phyloP scores from a whole-genome alignment of 1,139 yeast genomes.

The Candida sp. region DNA sequence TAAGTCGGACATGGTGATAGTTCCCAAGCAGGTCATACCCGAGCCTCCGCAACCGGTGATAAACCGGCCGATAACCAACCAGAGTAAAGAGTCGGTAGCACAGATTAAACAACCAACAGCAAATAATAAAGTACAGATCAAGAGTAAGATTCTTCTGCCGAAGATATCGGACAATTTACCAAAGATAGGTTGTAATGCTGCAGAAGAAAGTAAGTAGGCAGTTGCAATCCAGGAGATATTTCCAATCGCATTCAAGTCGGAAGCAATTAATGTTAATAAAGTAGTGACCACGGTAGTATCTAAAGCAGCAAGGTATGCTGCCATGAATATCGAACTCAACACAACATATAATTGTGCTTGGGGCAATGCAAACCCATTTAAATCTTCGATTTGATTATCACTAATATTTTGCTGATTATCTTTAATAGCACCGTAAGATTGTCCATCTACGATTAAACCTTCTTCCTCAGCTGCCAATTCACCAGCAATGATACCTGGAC shows the following conservation, averaged over 20 bases:
- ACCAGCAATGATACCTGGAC: constrained; percentile 47
- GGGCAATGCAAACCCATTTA: constrained; percentile 31
- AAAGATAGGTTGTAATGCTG: constrained; percentile 65
- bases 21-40: constrained; percentile 48
- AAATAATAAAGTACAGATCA: constrained; percentile 34
- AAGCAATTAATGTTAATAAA: constrained; percentile 38
- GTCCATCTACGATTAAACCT: constrained; percentile 11
- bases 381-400: constrained; percentile 13
- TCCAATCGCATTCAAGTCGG: constrained; percentile 37
- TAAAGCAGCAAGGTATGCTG: constrained; percentile 40
- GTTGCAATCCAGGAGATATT: constrained; percentile 49
- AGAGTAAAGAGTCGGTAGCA: constrained; percentile 33
- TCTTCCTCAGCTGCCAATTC: constrained; percentile 44
- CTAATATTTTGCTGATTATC: constrained; percentile 3
- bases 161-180: constrained; percentile 86
- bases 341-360: constrained; percentile 26
- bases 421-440: constrained; percentile 9
- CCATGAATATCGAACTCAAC: constrained; percentile 32
- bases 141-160: constrained; percentile 57
- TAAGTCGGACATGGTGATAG: constrained; percentile 52
- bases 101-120: constrained; percentile 40
- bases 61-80: constrained; percentile 57
- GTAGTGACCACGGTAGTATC: constrained; percentile 46
- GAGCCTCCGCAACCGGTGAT: constrained; percentile 59
- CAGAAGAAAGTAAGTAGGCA: constrained; percentile 36